These are phyloP conservation scores for Pseudogymnoascus sp. DNA, from an alignment of 2,329 filamentous ascomycete species.

Conservation along the genomic window DNA sequence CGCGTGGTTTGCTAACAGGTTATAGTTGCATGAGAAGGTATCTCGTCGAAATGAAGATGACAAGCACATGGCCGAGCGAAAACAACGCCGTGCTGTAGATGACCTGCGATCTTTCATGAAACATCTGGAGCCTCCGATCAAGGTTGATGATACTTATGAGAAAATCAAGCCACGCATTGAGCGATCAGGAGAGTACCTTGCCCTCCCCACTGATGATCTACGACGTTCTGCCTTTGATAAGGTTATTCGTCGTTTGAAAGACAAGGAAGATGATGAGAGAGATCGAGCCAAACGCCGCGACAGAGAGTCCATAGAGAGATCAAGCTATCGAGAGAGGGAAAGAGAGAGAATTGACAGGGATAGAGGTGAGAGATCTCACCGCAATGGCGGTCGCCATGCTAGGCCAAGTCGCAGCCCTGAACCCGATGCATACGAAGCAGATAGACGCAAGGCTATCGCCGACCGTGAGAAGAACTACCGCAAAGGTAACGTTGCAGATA, in stretches of 20 bases:
- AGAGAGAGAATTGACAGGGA: constrained; percentile 48
- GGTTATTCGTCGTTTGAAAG: constrained; percentile 78
- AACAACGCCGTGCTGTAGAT: constrained; percentile 77
- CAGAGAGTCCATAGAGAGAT: constrained; percentile 38
- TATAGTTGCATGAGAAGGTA: constrained; percentile 73
- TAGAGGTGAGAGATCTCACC: constrained; percentile 55
- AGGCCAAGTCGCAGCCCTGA: constrained; percentile 82
- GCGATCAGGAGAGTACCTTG: constrained; percentile 75
- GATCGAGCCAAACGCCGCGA: constrained; percentile 52
- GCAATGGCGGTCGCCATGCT: constrained; percentile 44
- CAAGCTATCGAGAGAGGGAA: constrained; percentile 38
- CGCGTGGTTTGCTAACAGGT: constrained; percentile 21
- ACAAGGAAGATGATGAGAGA: constrained; percentile 81
- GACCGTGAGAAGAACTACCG: constrained; percentile 91
- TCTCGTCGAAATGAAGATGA: constrained; percentile 76
- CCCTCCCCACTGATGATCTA: constrained; percentile 72
- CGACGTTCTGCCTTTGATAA: constrained; percentile 84
- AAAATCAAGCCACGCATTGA: constrained; percentile 72
- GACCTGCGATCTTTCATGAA: constrained; percentile 79
- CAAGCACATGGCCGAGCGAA: constrained; percentile 69
- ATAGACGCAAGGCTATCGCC: constrained; percentile 84
- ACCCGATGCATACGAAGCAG: constrained; percentile 87
- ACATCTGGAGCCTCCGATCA: constrained; percentile 77
- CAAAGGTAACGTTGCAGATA: constrained; percentile 64
- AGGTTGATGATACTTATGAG: constrained; percentile 75